These are phyloP conservation scores for Pleurotus pulmonarius DNA, from an alignment of 768 basidiomycete species.

Conservation along the genomic window DNA sequence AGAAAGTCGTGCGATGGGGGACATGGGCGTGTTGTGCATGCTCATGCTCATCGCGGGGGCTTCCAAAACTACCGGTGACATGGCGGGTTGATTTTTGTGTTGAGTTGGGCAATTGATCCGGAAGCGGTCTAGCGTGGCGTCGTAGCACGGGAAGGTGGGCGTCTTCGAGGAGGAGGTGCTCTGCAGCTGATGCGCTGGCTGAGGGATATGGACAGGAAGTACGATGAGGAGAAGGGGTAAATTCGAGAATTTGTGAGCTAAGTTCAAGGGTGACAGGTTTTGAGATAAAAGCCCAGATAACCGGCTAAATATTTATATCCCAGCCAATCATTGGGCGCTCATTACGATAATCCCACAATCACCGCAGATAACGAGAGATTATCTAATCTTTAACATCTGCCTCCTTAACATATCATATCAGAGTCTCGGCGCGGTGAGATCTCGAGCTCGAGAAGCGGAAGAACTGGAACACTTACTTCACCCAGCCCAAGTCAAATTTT, in stretches of 20 bases:
- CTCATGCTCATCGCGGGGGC: constrained; percentile 44
- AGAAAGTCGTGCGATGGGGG: constrained; percentile 44
- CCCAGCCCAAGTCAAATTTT: too few species aligned
- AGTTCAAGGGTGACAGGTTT: background rate
- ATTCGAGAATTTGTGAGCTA: background rate
- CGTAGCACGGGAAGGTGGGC: too few species aligned
- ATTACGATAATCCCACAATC: constrained; percentile 21
- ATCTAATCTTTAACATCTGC: background rate
- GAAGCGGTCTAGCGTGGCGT: background rate
- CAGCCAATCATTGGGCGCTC: constrained; percentile 29
- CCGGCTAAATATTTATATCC: constrained; percentile 9
- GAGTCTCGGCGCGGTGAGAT: too few species aligned
- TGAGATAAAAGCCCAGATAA: constrained; percentile 7
- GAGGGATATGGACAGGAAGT: background rate
- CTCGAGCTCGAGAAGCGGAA: too few species aligned
- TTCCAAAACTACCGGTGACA: constrained; percentile 60
- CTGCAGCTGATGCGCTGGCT: too few species aligned
- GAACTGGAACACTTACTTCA: too few species aligned
- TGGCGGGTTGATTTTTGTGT: constrained; percentile 16
- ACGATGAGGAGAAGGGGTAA: background rate
- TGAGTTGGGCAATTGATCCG: background rate
- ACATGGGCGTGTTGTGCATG: constrained; percentile 42
- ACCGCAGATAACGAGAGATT: constrained; percentile 7
- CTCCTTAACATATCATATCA: too few species aligned
- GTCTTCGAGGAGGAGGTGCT: too few species aligned